Base-by-base conservation (phyloP, 1,284 basidiomycete species). In the Vanrija sp. region DNA sequence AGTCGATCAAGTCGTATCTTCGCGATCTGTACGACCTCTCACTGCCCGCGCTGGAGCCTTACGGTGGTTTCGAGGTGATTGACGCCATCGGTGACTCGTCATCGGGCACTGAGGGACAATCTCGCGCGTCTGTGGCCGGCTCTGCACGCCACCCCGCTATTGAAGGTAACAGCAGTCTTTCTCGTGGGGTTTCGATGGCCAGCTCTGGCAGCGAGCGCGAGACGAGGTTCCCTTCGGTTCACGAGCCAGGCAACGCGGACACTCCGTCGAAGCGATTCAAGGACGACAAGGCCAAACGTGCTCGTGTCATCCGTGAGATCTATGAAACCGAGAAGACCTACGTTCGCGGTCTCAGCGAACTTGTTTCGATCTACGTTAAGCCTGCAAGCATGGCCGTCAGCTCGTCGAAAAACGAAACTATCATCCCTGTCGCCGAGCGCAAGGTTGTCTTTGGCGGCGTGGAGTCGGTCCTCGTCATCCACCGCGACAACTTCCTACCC, bases 311-410 rank as follows among this genome's bases (percentile, higher is more conserved):
- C 50, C 83, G 85, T 46, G 91, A 95, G 76, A 93, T 95, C 65
- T 83, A 92, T 47, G 83, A 88, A 89, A 98, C 95, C 43, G 95
- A 99, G 76, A 83, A 90, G 60, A 94, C 94, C 1, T 99, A 98
- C 74, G 91, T 97, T 55, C 88, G 88, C 65, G 89, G 91, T 14
- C 78, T 99, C 21, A 86, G 89, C 70, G 95, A 97, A 75, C 83
- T 99, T 25, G 86, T 94, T 49, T 89, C 94, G 57, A 96, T 98
- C 59, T 99, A 98, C 72, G 89, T 98, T 76, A 86, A 85, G 66
- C 91, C 92, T 38, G 87, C 89, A 5, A 80, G 83, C n/a, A 82
- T 83, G 40, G 81, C 86, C 3, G 83, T 88, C 54, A 67, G 64
- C 50, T 86, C 84, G 54, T 79, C 86, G 39, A 80, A 78, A 60